Evolutionary conservation across 2,329 filamentous ascomycete genomes (phyloP).

Genomic region (Domatiomyces catenatus): DNA sequence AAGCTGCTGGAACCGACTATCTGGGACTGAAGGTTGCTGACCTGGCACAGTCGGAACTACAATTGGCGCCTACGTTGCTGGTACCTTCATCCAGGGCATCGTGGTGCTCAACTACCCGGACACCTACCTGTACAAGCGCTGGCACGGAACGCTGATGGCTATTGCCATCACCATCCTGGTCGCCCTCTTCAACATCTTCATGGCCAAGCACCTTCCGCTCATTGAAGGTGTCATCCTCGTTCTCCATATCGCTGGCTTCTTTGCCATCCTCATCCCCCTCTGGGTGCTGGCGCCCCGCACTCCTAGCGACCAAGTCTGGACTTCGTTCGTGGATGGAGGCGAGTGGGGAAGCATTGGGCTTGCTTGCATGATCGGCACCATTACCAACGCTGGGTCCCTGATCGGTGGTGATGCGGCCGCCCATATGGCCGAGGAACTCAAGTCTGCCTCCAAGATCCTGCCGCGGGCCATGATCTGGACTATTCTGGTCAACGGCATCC

Average conservation of each 20-base stretch:
- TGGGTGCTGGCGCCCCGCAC: slow-evolving; percentile 27
- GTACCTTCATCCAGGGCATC: slow-evolving; percentile 30
- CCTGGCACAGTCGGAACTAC: slow-evolving; percentile 3
- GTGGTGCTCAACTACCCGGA: slow-evolving; percentile 27
- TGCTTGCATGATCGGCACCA: slow-evolving; percentile 15
- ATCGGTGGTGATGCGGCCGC: slow-evolving; percentile 16
- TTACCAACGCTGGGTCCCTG: slow-evolving; percentile 13
- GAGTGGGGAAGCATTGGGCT: slow-evolving; percentile 19
- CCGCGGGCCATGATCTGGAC: slow-evolving; percentile 27
- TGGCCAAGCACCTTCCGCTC: slow-evolving; percentile 25
- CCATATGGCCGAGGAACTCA: slow-evolving; percentile 32
- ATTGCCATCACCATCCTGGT: slow-evolving; percentile 25
- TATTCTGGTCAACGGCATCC: slow-evolving; percentile 22
- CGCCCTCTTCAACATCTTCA: slow-evolving; percentile 28
- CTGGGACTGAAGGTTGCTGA: too few species aligned
- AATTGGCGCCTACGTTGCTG: slow-evolving; percentile 25
- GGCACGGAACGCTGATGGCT: slow-evolving; percentile 31
- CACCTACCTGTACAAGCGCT: slow-evolving; percentile 26
- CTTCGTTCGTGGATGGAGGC: slow-evolving; percentile 26
- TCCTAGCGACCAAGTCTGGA: slow-evolving; percentile 24
- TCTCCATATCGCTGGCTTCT: slow-evolving; percentile 27
- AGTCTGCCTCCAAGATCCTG: slow-evolving; percentile 22
- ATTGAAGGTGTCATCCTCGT: slow-evolving; percentile 27
- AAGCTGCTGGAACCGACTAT: too few species aligned
- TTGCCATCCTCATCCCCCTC: slow-evolving; percentile 29